Evolutionary conservation across 2,329 filamentous ascomycete species (phyloP).

Genomic region (Trichophyton verrucosum): DNA sequence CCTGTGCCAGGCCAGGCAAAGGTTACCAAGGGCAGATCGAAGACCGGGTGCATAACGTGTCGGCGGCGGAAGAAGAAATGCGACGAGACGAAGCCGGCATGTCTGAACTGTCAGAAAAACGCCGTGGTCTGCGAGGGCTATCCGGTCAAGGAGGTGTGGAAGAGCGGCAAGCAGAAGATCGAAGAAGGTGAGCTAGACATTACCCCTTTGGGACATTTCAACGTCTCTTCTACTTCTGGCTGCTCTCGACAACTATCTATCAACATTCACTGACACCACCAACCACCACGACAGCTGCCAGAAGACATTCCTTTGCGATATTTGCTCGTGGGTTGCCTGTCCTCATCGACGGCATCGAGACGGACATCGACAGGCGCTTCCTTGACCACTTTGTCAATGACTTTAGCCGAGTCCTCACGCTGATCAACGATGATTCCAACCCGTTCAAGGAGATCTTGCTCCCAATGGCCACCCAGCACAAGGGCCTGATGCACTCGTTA

Average conservation of each 20-base stretch:
- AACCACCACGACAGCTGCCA: slow-evolving; percentile 12
- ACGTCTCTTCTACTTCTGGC: not conserved
- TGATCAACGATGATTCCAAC: slow-evolving; percentile 69
- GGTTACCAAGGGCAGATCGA: slow-evolving; percentile 58
- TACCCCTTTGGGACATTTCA: slow-evolving; percentile 2
- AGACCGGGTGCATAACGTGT: slow-evolving; percentile 48
- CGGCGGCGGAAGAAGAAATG: slow-evolving; percentile 51
- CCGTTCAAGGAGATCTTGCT: slow-evolving; percentile 76
- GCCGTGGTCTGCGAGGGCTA: slow-evolving; percentile 86
- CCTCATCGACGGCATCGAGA: slow-evolving; percentile 72
- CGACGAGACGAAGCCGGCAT: slow-evolving; percentile 34
- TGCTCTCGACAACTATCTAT: not conserved
- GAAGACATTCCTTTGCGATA: slow-evolving; percentile 22
- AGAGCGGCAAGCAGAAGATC: slow-evolving; percentile 64
- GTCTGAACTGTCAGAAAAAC: slow-evolving; percentile 81
- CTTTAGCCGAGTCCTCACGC: slow-evolving; percentile 66
- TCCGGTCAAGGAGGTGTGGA: slow-evolving; percentile 75
- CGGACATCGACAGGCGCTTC: slow-evolving; percentile 63
- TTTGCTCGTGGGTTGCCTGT: slow-evolving; percentile 39
- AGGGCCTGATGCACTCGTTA: slow-evolving; percentile 81
- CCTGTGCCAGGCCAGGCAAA: slow-evolving; percentile 52
- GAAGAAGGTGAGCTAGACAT: slow-evolving; percentile 43
- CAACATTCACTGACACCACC: not conserved
- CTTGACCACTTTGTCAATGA: slow-evolving; percentile 72
- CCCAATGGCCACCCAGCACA: slow-evolving; percentile 66